Evolutionary conservation across 768 basidiomycete genomes (phyloP), one percentile per base, ranked within the genome.

Genomic region (Krasilnikovozyma curviuscula): DNA sequence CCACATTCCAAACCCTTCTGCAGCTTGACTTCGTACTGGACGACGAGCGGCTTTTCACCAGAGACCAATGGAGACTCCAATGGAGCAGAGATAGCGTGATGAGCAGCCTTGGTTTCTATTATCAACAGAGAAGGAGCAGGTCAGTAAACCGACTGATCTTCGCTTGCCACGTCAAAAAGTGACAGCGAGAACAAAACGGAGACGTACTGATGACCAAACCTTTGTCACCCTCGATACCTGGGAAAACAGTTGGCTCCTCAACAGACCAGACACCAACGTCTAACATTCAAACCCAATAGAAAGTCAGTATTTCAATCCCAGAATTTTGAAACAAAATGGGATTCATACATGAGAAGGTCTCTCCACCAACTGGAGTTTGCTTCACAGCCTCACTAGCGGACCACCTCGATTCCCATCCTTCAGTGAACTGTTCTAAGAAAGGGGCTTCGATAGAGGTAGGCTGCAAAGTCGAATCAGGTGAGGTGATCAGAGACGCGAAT

Each of bases 1-100:
- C 93, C 93, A 59, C 93, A 97, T 68, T 93, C 93, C 40, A 93
- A 84, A 35, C 91, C 89, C 68, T 95, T 88, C 71, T 98, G 89
- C 66, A 93, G 88, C 69, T 97, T 91, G 70, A 93, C 93, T 65
- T 98, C 93, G 60, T 98, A 98, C 63, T 93, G 88, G 18, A 97
- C 80, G 55, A 97, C 88, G 38, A 97, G 71, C 37, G 89, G 81
- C 67, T 89, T 73, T 49, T 74, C 68, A 47, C 60, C 60, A 57
- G 72, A 73, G 69, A 89, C 83, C 70, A 95, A 69, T 45, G 83
- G 73, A 49, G 71, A 63, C 13, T 67, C 57, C 67, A 98, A 88
- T 12, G 88, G 81, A 1, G 89, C 85, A 51, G 91, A 95, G 65
- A 98, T 95, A 63, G 93, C 93, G 62, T 97, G 91, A 65, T 97